A percentile compares a stretch with the other conserved stretches of the same genome.
These are phyloP conservation scores for Jamesozyma jinghongensis DNA, from an alignment of 805 yeast species.

Conservation along the genomic window DNA sequence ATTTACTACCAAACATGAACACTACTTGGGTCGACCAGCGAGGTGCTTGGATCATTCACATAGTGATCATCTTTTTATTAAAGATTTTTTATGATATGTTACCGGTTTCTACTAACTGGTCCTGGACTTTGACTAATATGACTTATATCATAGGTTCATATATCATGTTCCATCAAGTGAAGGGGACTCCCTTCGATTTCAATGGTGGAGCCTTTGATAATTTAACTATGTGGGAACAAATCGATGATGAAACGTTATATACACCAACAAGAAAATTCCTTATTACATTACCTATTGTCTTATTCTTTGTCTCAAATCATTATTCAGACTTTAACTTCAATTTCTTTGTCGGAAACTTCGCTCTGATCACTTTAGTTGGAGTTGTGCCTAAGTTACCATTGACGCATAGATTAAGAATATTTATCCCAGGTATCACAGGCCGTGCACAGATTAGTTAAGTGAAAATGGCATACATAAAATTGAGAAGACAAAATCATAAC, in stretches of 20 bases:
- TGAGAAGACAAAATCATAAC: too few species aligned
- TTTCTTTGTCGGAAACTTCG: conserved; percentile 66
- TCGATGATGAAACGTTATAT: conserved; percentile 88
- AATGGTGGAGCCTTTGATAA: conserved; percentile 94
- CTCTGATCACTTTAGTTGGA: conserved; percentile 68
- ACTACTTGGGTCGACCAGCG: conserved; percentile 95
- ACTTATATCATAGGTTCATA: conserved; percentile 87
- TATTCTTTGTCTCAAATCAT: conserved; percentile 82
- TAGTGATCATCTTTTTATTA: conserved; percentile 67
- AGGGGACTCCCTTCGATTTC: conserved; percentile 96
- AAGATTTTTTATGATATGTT: conserved; percentile 71
- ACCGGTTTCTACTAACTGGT: conserved; percentile 75
- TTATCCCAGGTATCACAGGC: conserved; percentile 40
- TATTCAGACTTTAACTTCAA: conserved; percentile 78
- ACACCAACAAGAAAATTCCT: conserved; percentile 93
- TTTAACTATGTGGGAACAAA: conserved; percentile 98
- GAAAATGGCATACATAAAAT: too few species aligned
- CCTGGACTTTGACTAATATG: conserved; percentile 89
- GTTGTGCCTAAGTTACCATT: conserved; percentile 88
- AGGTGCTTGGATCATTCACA: conserved; percentile 93
- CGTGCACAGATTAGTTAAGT: conserved; percentile 29
- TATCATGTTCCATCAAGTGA: conserved; percentile 92
- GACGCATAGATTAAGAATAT: conserved; percentile 67
- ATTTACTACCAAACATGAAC: conserved; percentile 77
- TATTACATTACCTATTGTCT: conserved; percentile 82